Evolutionary conservation across 495 filamentous ascomycete genomes (phyloP).

Genomic region (Peziza echinospora): DNA sequence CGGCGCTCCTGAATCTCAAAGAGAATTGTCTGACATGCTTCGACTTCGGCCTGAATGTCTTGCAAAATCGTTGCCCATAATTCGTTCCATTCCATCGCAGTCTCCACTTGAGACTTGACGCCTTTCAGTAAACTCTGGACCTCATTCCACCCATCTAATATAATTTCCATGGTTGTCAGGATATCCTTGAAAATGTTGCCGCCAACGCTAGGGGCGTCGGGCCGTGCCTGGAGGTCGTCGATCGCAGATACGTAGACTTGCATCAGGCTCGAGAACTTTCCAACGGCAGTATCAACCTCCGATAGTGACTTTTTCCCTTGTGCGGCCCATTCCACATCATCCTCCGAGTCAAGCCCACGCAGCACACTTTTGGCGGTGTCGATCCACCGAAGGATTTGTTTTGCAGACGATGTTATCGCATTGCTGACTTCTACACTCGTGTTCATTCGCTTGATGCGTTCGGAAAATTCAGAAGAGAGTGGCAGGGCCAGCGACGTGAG

Average conservation of each 20-base stretch:
- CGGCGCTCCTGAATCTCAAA: slow-evolving; percentile 94
- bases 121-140: slow-evolving; percentile 50
- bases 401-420: slow-evolving; percentile 57
- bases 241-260: slow-evolving; percentile 78
- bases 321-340: slow-evolving; percentile 94
- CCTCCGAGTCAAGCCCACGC: slow-evolving; percentile 65
- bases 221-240: slow-evolving; percentile 62
- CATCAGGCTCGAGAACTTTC: slow-evolving; percentile 64
- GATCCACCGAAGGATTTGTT: slow-evolving; percentile 85
- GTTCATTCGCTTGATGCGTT: slow-evolving; percentile 59
- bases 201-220: slow-evolving; percentile 49
- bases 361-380: slow-evolving; percentile 72
- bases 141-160: slow-evolving; percentile 62
- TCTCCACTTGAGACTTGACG: slow-evolving; percentile 75
- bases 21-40: slow-evolving; percentile 56
- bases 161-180: slow-evolving; percentile 68
- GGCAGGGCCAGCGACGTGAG: slow-evolving; percentile 70
- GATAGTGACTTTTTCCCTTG: slow-evolving; percentile 62
- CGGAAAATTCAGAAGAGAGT: slow-evolving; percentile 55
- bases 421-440: slow-evolving; percentile 57
- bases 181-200: slow-evolving; percentile 44
- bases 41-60: slow-evolving; percentile 79
- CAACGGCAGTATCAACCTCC: slow-evolving; percentile 71
- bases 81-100: slow-evolving; percentile 98
- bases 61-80: slow-evolving; percentile 83